phyloP scores from a whole-genome alignment of 129 eudicot genomes.

The Centrapalus pauciflorus region DNA sequence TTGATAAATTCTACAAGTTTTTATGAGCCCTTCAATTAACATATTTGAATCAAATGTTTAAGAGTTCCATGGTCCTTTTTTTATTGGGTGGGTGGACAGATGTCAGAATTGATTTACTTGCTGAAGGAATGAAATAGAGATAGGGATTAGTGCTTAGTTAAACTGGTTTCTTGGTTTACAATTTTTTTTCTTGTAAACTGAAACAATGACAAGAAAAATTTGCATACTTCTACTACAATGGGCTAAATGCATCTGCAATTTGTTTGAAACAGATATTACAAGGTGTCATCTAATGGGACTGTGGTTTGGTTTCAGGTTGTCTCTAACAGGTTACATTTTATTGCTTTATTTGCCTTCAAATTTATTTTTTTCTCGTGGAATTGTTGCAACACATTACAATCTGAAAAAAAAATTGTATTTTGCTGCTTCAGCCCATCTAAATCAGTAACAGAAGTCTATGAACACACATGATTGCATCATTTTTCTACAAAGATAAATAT shows the following conservation, averaged over 20 bases:
- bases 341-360: conserved; percentile 18
- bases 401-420: background rate
- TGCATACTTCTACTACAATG: background rate
- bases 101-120: background rate
- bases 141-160: conserved; percentile 6
- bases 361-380: background rate
- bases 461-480: background rate
- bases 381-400: background rate
- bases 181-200: background rate
- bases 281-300: conserved; percentile 75
- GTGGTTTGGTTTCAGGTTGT: conserved; percentile 99
- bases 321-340: conserved; percentile 66
- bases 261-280: conserved; percentile 68
- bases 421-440: conserved; percentile 4
- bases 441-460: background rate
- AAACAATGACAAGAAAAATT: conserved; percentile 8
- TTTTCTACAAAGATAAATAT: background rate
- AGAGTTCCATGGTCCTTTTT: conserved; percentile 3
- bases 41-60: background rate
- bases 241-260: conserved; percentile 14
- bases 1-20: background rate
- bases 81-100: background rate
- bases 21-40: background rate
- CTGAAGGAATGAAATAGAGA: conserved; percentile 1
- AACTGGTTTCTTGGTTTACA: background rate